Evolutionary conservation across 345 rosid genomes (phyloP).

Genomic region (Turnera subulata): DNA sequence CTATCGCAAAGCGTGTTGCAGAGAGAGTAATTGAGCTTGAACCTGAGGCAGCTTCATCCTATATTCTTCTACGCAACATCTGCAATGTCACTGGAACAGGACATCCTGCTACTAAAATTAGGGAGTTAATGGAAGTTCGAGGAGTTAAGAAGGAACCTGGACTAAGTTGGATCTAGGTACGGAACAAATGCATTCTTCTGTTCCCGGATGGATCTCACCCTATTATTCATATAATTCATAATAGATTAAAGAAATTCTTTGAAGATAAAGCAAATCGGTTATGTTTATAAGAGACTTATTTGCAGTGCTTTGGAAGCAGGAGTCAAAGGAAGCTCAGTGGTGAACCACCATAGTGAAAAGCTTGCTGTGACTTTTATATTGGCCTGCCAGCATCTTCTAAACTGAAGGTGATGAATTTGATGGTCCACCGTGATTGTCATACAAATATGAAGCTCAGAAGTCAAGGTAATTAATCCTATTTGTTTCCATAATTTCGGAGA

Average conservation of each 20-base stretch:
- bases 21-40: constrained; percentile 43
- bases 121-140: constrained; percentile 35
- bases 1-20: constrained; percentile 34
- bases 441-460: constrained; percentile 11
- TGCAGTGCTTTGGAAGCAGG: background rate
- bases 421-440: constrained; percentile 15
- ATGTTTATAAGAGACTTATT: constrained; percentile 16
- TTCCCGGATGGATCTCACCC: constrained; percentile 28
- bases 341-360: constrained; percentile 13
- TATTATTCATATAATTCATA: constrained; percentile 18
- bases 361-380: constrained; percentile 12
- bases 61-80: constrained; percentile 41
- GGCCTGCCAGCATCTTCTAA: constrained; percentile 14
- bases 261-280: constrained; percentile 26
- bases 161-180: constrained; percentile 42
- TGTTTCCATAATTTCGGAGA: constrained; percentile 14
- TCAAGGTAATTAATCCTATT: constrained; percentile 13
- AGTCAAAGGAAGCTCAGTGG: background rate
- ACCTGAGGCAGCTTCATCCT: constrained; percentile 42
- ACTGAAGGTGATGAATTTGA: constrained; percentile 19
- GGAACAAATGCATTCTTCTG: constrained; percentile 28
- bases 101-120: constrained; percentile 28
- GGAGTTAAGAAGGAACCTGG: constrained; percentile 55
- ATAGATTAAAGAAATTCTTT: constrained; percentile 23
- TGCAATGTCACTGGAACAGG: constrained; percentile 36